Base-by-base conservation (phyloP, 139 green algal genomes). In the Prasinococcaceae sp. region DNA sequence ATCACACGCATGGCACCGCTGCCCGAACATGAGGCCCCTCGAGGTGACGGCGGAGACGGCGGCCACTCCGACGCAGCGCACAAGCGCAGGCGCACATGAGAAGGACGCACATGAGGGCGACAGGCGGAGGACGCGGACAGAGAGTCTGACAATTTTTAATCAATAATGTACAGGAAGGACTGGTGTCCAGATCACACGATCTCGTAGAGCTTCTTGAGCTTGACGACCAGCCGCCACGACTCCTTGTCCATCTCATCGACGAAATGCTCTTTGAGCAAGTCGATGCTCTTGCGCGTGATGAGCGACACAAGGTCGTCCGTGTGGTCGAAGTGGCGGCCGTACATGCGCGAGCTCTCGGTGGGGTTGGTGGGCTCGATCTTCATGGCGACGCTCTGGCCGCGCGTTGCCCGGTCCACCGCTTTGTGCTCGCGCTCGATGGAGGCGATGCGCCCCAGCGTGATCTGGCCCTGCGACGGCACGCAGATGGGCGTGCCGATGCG, bases 371-470 rank as follows among this genome's bases (percentile, higher is more conserved):
- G 47, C 54, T 94, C 76, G 30, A 98, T 93, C 79, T 98, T 98
- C 75, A 98, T 87, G 6, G 90, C 90, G 25, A 96, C 78, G 22
- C 65, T 74, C 29, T 97, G 74, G 5, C 90, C 90, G 22, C 57
- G 58, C 9, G 61, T 66, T 0, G 86, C 89, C 2, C 30, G 76
- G 29, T 94, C 75, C 27, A 94, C 81, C 3, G 79, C 28, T 68
- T 94, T 95, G 75, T 98, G 84, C 60, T 98, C 86, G 42, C 87
- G 73, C 70, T 98, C 90, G 59, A 98, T 79, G 32, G 64, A 81
- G 4, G 82, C 83, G 30, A 98, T 94, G 54, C 76, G 78, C 1
- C 90, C 90, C 17, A 98, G 76, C 22, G 86, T 76, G 1, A 95
- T 79, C 47, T 72, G 73, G 2, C 58, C 75, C 61, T 88, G 65